Evolutionary conservation across 2,329 filamentous ascomycete species (phyloP).

Genomic region (Pseudogymnoascus sp.): DNA sequence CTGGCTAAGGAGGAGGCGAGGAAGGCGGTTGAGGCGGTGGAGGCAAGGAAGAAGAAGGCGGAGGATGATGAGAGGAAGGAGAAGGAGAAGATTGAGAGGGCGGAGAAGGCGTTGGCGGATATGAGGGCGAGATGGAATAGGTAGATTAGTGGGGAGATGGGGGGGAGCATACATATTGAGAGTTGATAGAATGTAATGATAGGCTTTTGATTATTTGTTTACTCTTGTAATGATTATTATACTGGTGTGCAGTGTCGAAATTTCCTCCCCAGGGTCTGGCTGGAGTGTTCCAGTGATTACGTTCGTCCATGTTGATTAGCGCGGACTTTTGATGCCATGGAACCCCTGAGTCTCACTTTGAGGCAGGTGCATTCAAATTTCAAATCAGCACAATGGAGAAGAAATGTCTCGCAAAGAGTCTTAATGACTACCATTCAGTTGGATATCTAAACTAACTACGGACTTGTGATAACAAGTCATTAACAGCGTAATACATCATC

Average conservation of each 20-base stretch:
- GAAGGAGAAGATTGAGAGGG: constrained; percentile 44
- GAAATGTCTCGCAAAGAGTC: not conserved
- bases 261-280: too few species aligned
- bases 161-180: not conserved
- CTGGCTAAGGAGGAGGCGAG: constrained; percentile 64
- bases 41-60: constrained; percentile 37
- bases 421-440: not conserved
- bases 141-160: not conserved
- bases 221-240: not conserved
- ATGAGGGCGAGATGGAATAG: constrained; percentile 18
- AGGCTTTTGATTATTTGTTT: not conserved
- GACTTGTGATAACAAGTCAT: not conserved
- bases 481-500: not conserved
- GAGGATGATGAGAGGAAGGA: constrained; percentile 45
- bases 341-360: not conserved
- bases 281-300: not conserved
- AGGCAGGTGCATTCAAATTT: not conserved
- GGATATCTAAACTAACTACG: not conserved
- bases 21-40: constrained; percentile 48
- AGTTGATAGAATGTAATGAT: constrained; percentile 8
- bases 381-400: not conserved
- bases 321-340: too few species aligned
- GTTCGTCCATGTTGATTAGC: not conserved
- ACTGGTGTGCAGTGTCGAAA: not conserved
- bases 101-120: constrained; percentile 50